Evolutionary conservation across 2,329 filamentous ascomycete genomes (phyloP), one percentile per base, ranked within the genome.

Genomic region (Nemania diffusa): DNA sequence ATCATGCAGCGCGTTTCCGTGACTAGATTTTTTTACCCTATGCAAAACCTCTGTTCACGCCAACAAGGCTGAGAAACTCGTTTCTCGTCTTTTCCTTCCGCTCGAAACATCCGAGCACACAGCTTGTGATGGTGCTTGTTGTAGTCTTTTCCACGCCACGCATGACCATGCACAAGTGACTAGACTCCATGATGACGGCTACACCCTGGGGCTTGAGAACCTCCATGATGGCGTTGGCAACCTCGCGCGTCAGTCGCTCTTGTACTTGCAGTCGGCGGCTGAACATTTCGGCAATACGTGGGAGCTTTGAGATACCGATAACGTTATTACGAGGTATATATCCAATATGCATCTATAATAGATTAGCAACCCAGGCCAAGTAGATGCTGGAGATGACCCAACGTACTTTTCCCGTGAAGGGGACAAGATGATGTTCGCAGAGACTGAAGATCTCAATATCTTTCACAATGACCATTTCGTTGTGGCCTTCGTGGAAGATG

Each of bases 101-200:
- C 77, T 97, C 91, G 85, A 99, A 97, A 75, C 94, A 94, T 44
- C 96, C 96, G n/a, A 98, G 87, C 81, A 99, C 97, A 79, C 95
- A 98, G 83, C 94, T 97, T 20, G 96, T 99, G 42, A 97, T 96
- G 6, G 96, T 98, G 20, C 88, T 91, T 57, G 92, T 90, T 46
- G 86, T 88, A 0, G 93, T 94, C 85, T 99, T 97, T 78, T 97
- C 89, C 9, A 99, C 95, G n/a, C 96, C 96, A 53, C 96, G 89
- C 94, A 97, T 98, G 17, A 97, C 94, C 95, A 98, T 99, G 84
- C 96, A 99, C 53, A 98, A 84, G 81, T 99, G 96, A 76, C 90
- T 94, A 15, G 93, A 97, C 78, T 99, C 96, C 91, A 99, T 97
- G 67, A 99, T 95, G 2, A 99, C 96, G 22, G 93, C 95, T 1